These are phyloP conservation scores for Xylariaceae sp. DNA, from an alignment of 2,329 filamentous ascomycete genomes.

Conservation along the genomic window DNA sequence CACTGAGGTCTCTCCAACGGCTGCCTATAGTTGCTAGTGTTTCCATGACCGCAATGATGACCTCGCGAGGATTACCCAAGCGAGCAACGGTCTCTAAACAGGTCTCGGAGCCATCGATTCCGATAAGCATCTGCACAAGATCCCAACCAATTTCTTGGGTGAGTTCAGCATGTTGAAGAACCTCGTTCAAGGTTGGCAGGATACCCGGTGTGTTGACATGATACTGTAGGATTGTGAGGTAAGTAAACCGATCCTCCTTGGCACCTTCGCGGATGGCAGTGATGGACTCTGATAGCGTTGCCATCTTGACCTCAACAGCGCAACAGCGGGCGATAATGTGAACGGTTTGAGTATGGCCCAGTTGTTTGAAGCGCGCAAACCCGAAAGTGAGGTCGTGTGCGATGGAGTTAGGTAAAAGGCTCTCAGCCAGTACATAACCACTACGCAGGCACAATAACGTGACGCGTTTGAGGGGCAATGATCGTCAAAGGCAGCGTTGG, in stretches of 20 bases:
- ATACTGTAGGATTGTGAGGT: constrained; percentile 66
- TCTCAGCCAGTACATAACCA: background rate
- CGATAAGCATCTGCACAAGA: constrained; percentile 68
- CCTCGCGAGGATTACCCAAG: constrained; percentile 75
- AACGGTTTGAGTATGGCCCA: background rate
- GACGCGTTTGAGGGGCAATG: constrained; percentile 17
- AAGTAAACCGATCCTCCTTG: constrained; percentile 63
- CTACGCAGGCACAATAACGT: constrained; percentile 17
- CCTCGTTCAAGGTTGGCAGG: constrained; percentile 63
- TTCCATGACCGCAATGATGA: constrained; percentile 76
- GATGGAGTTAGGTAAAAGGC: background rate
- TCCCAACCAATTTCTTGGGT: constrained; percentile 82
- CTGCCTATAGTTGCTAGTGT: constrained; percentile 57
- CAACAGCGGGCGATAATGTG: background rate
- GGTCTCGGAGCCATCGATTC: constrained; percentile 61
- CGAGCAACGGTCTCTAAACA: constrained; percentile 72
- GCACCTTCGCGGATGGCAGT: constrained; percentile 31
- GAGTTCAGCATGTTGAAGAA: constrained; percentile 63
- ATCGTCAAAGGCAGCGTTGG: background rate
- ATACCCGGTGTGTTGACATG: constrained; percentile 34
- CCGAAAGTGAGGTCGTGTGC: background rate
- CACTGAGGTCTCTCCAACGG: constrained; percentile 38
- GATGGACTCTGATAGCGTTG: constrained; percentile 31
- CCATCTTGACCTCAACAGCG: constrained; percentile 20
- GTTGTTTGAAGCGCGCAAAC: background rate